Evolutionary conservation across 2,329 filamentous ascomycete species (phyloP).

Genomic region (Alternaria gansuensis): DNA sequence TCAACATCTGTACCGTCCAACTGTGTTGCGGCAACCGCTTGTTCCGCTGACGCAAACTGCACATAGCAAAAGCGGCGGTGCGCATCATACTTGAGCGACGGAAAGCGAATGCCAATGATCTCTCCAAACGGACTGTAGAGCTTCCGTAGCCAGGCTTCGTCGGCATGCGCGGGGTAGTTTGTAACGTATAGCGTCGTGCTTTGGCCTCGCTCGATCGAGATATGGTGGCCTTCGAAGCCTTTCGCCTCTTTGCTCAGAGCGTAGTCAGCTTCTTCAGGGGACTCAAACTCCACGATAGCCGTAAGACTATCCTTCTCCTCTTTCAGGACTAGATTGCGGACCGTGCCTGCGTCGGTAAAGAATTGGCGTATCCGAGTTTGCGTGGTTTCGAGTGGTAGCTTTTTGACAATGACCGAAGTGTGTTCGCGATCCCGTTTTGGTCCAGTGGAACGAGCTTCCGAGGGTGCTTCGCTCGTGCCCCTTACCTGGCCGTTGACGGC

Average conservation of each 20-base stretch:
- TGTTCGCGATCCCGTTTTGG: constrained; percentile 88
- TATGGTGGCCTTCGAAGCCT: constrained; percentile 74
- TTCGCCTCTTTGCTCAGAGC: constrained; percentile 85
- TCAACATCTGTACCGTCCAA: constrained; percentile 76
- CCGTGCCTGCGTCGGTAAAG: constrained; percentile 87
- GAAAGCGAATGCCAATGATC: constrained; percentile 85
- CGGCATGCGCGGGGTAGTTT: constrained; percentile 83
- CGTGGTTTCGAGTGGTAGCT: constrained; percentile 74
- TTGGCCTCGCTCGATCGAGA: constrained; percentile 77
- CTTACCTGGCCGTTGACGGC: constrained; percentile 29
- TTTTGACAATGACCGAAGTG: constrained; percentile 81
- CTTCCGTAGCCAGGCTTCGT: constrained; percentile 73
- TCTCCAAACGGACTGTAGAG: constrained; percentile 77
- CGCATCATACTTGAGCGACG: constrained; percentile 87
- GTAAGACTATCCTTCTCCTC: constrained; percentile 69
- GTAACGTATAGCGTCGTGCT: constrained; percentile 86
- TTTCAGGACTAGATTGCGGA: constrained; percentile 78
- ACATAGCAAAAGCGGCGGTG: constrained; percentile 95
- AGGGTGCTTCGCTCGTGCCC: constrained; percentile 49
- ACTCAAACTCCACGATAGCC: constrained; percentile 85
- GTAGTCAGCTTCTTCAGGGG: constrained; percentile 79
- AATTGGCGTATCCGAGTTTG: constrained; percentile 83
- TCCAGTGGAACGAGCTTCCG: constrained; percentile 43
- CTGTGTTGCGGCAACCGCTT: constrained; percentile 65
- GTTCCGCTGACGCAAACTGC: constrained; percentile 72